phyloP scores from a whole-genome alignment of 768 basidiomycete species.

The Suillus luteus region DNA sequence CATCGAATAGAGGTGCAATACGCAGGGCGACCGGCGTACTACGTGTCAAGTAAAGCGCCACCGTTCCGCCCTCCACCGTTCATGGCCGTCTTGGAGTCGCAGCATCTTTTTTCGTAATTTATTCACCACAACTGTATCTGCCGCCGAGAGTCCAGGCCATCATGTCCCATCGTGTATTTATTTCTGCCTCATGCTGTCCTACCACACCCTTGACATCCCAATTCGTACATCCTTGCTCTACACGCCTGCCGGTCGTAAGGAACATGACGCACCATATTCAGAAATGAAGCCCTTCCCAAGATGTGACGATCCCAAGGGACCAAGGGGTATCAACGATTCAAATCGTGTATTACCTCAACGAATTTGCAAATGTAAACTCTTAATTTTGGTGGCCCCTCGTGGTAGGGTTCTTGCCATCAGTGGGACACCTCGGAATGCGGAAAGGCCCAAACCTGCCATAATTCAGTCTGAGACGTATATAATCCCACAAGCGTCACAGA shows the following conservation, averaged over 20 bases:
- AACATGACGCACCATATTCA: constrained; percentile 20
- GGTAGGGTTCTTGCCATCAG: constrained; percentile 14
- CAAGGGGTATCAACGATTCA: constrained; percentile 9
- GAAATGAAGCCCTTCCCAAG: constrained; percentile 7
- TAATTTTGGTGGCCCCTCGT: constrained; percentile 18
- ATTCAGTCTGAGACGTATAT: constrained; percentile 5
- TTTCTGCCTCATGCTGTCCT: constrained; percentile 33
- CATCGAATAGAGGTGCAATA: constrained; percentile 74
- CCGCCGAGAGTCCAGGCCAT: constrained; percentile 12
- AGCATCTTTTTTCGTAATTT: constrained; percentile 30
- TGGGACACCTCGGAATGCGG: constrained; percentile 13
- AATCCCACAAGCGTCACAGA: neutral
- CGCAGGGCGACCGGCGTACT: constrained; percentile 64
- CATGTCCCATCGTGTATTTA: constrained; percentile 29
- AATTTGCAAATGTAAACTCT: constrained; percentile 5
- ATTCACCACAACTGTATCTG: constrained; percentile 28
- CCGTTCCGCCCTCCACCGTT: constrained; percentile 59
- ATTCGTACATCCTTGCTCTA: constrained; percentile 20
- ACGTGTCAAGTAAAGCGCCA: constrained; percentile 50
- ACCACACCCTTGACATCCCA: constrained; percentile 23
- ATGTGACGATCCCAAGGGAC: constrained; percentile 28
- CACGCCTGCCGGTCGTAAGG: constrained; percentile 24
- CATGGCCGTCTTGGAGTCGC: constrained; percentile 59
- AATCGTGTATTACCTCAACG: constrained; percentile 36
- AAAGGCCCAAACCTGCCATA: constrained; percentile 3